Evolutionary conservation across 2,329 filamentous ascomycete species (phyloP), one percentile per base, ranked within the genome.

Genomic region (Pseudogymnoascus sp.): DNA sequence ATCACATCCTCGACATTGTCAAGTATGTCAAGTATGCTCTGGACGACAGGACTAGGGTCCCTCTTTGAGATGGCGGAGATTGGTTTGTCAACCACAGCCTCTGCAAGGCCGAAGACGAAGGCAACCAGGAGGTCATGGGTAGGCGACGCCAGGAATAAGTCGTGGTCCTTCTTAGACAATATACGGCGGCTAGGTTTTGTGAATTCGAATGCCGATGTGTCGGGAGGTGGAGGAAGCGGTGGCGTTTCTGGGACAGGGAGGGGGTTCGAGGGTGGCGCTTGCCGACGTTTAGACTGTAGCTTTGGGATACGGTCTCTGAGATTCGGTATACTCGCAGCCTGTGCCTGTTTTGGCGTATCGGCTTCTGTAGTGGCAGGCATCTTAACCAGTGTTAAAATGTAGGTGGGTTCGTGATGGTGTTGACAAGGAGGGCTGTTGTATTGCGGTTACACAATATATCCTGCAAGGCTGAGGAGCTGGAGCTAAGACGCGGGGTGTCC

Each of bases 91-190:
- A 85, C 78, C 48, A 96, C 89, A 3, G 89, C 86, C 69, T 97
- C 92, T 48, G 92, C 87, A 21, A 99, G 84, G 8, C 84, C 83
- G 74, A 96, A 97, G 65, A 97, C 81, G 76, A 96, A 99, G 18
- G 89, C 85, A 63, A 89, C 78, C 45, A 99, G 82, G 40, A 97
- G 82, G 6, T 79, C 80, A 73, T 90, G 88, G 5, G 92, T 87
- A 0, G 87, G 80, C 0, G 92, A 97, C 0, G 83, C 77, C 15
- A 92, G 81, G 70, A 97, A 99, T 3, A 91, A 76, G 15, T 89
- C 81, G 72, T 96, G 92, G 68, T 99, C 94, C 58, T 83, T 78
- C 1, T 80, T 79, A 2, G 92, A 93, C 10, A 99, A 78, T 60
- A 99, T 97, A 7, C 92, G 84, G 64, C 92, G 83, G 10, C 80